Conservation (phyloP, 192 early-diverging fungal genomes). For the Kickxella alabastrina region DNA sequence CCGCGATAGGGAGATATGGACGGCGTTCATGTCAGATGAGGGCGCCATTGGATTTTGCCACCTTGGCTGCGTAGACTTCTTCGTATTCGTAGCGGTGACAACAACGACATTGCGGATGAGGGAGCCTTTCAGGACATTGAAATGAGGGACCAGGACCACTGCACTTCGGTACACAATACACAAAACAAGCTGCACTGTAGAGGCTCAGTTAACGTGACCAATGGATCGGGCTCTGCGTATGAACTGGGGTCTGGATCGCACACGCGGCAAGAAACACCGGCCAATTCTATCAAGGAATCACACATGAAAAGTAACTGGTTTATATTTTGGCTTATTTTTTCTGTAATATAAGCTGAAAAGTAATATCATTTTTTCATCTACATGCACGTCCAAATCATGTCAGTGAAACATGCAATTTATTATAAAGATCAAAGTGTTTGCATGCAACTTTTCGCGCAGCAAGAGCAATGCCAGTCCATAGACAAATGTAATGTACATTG, state of each 20-base stretch:
- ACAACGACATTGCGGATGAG: background rate
- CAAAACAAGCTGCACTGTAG: constrained; percentile 1
- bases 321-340: too few relatives aligned
- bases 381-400: too few relatives aligned
- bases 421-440: too few relatives aligned
- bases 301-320: too few relatives aligned
- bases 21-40: constrained; percentile 20
- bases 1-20: constrained; percentile 17
- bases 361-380: too few relatives aligned
- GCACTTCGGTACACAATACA: background rate
- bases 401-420: too few relatives aligned
- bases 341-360: too few relatives aligned
- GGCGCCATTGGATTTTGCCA: constrained; percentile 11
- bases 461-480: too few relatives aligned
- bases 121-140: background rate
- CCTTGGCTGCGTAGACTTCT: constrained; percentile 7
- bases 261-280: constrained; percentile 4
- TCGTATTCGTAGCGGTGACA: background rate
- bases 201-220: too few relatives aligned
- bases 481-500: too few relatives aligned
- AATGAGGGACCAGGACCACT: constrained; percentile 1
- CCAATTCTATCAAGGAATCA: constrained; percentile 3
- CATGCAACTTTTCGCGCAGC: too few relatives aligned
- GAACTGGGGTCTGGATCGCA: background rate
- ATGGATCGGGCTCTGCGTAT: background rate